Evolutionary conservation across 139 green algal genomes (phyloP), one percentile per base, ranked within the genome.

Genomic region (Auxenochlorella pyrenoidosa): DNA sequence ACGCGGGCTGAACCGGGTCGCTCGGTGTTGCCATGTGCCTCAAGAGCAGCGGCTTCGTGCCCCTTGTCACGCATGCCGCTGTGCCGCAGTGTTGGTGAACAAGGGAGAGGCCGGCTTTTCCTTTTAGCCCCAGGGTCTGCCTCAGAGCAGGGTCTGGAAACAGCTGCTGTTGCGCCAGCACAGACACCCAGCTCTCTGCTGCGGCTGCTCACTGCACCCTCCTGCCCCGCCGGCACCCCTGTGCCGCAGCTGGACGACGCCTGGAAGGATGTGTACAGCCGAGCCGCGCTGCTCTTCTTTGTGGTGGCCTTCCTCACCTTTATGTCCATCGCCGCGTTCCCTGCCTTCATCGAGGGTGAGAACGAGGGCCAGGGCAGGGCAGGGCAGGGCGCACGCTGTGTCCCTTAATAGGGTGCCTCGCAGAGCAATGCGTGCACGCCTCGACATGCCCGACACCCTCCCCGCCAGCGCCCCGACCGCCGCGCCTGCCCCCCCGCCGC

Each of bases 271-370:
- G 91, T 93, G 41, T 92, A 91, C 76, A 84, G 38, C 32, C 85
- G 90, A 24, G 66, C 91, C 18, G 85, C 92, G 36, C 88, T 95
- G 79, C 86, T 96, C 32, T 96, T 96, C 83, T 95, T 96, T 75
- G 86, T 94, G 32, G 85, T 90, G 5, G 90, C 88, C 36, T 96
- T 95, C 90, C 82, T 75, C 36, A 95, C 93, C 63, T 96, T 96
- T 88, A 95, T 82, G 83, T 63, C 43, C 87, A 95, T 95, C 73
- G 88, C 93, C 3, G 93, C 88, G 28, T 95, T 96, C 88, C 93
- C 93, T n/a, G 89, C 94, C 0, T 96, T 95, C 84, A 87, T 92
- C 5, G 94, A 96, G 83, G 40, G 75, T 79, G 38, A 54, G 66
- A 40, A n/a, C 85, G 92, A 93, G 87, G 40, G 12, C 8, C 47